Conservation (phyloP, 176 grass and related monocot genomes). For the Avena atlantica region DNA sequence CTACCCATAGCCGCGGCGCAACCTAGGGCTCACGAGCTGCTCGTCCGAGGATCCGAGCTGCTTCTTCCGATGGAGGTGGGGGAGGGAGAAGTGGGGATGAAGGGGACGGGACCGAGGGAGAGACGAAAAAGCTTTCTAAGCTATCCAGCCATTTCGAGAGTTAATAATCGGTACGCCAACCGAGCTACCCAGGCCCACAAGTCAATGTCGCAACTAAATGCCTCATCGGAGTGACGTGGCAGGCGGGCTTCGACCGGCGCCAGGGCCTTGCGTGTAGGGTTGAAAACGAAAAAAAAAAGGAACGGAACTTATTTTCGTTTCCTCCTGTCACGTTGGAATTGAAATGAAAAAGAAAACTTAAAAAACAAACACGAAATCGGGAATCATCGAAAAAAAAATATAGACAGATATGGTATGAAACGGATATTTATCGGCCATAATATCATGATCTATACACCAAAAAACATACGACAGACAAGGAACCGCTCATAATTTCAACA, state of each 20-base stretch:
- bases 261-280: background rate
- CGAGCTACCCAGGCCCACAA: background rate
- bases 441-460: no score
- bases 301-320: no score
- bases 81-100: background rate
- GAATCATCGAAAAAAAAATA: no score
- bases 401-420: no score
- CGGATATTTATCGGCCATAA: no score
- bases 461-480: no score
- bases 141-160: constrained; percentile 30
- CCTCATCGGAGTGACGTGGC: background rate
- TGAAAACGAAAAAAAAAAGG: no score
- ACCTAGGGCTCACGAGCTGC: constrained; percentile 3
- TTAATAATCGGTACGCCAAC: constrained; percentile 24
- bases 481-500: no score
- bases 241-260: background rate
- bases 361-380: no score
- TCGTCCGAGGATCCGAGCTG: constrained; percentile 22
- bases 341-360: no score
- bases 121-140: background rate
- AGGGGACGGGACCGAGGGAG: background rate
- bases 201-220: background rate
- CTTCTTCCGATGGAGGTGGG: background rate
- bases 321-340: no score
- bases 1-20: constrained; percentile 29